These are phyloP conservation scores for Syncephalastrum sp. DNA, from an alignment of 371 early-diverging fungal genomes.

Conservation along the genomic window DNA sequence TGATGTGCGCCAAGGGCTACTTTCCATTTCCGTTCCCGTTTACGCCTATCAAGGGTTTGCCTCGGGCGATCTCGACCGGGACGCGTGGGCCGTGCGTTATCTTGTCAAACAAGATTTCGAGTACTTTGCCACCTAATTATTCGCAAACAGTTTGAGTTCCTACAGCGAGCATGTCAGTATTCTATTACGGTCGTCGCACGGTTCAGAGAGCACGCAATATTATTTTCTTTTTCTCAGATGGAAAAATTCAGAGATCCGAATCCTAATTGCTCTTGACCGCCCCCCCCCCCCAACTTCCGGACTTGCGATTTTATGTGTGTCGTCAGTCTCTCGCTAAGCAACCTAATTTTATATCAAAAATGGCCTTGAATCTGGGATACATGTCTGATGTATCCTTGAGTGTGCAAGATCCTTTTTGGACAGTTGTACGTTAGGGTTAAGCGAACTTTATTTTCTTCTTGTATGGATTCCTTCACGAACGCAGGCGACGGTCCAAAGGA, in stretches of 20 bases:
- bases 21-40: constrained; percentile 96
- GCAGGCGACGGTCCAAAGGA: constrained; percentile 73
- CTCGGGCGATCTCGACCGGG: constrained; percentile 85
- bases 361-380: constrained; percentile 76
- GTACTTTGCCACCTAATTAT: constrained; percentile 86
- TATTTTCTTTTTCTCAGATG: constrained; percentile 75
- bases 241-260: constrained; percentile 81
- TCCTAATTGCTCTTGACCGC: constrained; percentile 61
- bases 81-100: constrained; percentile 89
- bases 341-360: constrained; percentile 69
- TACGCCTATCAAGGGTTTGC: constrained; percentile 98
- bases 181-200: constrained; percentile 69
- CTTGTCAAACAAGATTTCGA: constrained; percentile 90
- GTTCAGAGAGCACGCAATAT: constrained; percentile 41
- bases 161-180: constrained; percentile 92
- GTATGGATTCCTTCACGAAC: constrained; percentile 22
- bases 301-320: too few relatives aligned
- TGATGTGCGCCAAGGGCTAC: constrained; percentile 68
- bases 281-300: too few relatives aligned
- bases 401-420: constrained; percentile 73
- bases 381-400: constrained; percentile 88
- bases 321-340: constrained; percentile 77
- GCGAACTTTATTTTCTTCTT: too few relatives aligned
- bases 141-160: constrained; percentile 95
- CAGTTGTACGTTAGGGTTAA: constrained; percentile 40